phyloP scores from a whole-genome alignment of 495 filamentous ascomycete genomes.

The Niebla homalea region DNA sequence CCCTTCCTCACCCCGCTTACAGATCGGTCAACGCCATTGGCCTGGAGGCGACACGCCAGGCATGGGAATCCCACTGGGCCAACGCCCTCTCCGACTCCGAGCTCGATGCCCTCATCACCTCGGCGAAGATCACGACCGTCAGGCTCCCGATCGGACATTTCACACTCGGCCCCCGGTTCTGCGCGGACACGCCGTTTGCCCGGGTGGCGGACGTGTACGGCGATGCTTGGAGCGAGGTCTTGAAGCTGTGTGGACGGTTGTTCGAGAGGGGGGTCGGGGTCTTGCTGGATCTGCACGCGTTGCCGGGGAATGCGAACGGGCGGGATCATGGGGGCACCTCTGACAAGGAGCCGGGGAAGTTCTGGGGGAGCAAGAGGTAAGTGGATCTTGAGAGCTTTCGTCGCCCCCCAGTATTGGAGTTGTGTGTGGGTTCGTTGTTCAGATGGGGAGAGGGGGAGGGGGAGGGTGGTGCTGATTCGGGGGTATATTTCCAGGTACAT shows the following conservation, averaged over 20 bases:
- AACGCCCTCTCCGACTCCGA: slow-evolving; percentile 32
- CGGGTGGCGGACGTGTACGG: slow-evolving; percentile 29
- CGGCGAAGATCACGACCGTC: slow-evolving; percentile 35
- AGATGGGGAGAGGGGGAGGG: not conserved
- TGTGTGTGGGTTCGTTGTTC: too few relatives aligned
- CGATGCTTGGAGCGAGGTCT: slow-evolving; percentile 35
- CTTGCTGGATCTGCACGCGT: slow-evolving; percentile 40
- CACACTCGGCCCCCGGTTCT: slow-evolving; percentile 35
- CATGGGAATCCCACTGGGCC: slow-evolving; percentile 38
- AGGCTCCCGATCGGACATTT: slow-evolving; percentile 45
- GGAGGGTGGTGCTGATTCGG: not conserved
- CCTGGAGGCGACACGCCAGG: slow-evolving; percentile 28
- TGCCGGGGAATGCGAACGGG: slow-evolving; percentile 40
- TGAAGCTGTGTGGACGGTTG: slow-evolving; percentile 27
- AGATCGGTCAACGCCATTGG: slow-evolving; percentile 29
- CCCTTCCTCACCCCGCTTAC: too few relatives aligned
- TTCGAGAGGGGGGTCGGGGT: slow-evolving; percentile 33
- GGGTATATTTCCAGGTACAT: not conserved
- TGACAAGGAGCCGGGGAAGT: slow-evolving; percentile 22
- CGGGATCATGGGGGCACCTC: slow-evolving; percentile 38
- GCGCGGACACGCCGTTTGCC: slow-evolving; percentile 34
- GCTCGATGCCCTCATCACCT: slow-evolving; percentile 23
- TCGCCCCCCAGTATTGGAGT: too few relatives aligned
- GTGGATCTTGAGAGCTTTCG: slow-evolving; percentile 22
- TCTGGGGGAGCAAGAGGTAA: slow-evolving; percentile 28